phyloP scores from a whole-genome alignment of 768 basidiomycete genomes.

The Pilatotrama ljubarskyi region DNA sequence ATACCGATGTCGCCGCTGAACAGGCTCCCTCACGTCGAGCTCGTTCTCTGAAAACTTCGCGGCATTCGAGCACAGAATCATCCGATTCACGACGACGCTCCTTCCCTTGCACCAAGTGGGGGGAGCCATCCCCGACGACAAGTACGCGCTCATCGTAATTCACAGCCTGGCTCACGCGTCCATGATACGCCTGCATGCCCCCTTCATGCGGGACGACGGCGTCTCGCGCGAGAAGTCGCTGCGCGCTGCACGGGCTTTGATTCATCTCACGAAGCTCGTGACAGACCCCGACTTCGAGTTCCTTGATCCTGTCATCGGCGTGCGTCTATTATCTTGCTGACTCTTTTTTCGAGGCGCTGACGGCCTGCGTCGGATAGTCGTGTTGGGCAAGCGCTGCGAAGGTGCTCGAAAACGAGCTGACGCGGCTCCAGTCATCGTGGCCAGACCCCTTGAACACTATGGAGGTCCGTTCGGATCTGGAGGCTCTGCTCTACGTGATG shows the following conservation, averaged over 20 bases:
- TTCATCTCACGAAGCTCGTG: constrained; percentile 61
- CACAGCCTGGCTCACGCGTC: constrained; percentile 70
- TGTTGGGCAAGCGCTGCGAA: constrained; percentile 75
- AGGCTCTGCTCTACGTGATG: constrained; percentile 63
- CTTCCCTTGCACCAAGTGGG: constrained; percentile 67
- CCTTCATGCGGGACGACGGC: constrained; percentile 59
- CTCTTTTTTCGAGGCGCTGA: not conserved
- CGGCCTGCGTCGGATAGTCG: constrained; percentile 40
- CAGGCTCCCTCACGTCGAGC: constrained; percentile 44
- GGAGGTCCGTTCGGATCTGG: constrained; percentile 64
- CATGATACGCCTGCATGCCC: constrained; percentile 63
- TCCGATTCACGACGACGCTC: constrained; percentile 61
- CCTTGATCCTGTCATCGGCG: constrained; percentile 78
- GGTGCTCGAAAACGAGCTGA: constrained; percentile 65
- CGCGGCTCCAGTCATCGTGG: constrained; percentile 64
- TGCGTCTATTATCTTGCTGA: constrained; percentile 37
- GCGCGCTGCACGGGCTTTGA: constrained; percentile 59
- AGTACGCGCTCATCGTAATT: constrained; percentile 55
- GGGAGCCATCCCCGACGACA: constrained; percentile 54
- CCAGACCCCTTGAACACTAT: constrained; percentile 50
- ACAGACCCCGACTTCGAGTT: constrained; percentile 64
- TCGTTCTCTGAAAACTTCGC: constrained; percentile 59
- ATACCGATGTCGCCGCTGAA: constrained; percentile 7
- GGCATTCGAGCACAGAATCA: constrained; percentile 61
- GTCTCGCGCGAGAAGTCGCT: constrained; percentile 67